Conservation (phyloP, 805 yeast species). For the Spathaspora sp. region DNA sequence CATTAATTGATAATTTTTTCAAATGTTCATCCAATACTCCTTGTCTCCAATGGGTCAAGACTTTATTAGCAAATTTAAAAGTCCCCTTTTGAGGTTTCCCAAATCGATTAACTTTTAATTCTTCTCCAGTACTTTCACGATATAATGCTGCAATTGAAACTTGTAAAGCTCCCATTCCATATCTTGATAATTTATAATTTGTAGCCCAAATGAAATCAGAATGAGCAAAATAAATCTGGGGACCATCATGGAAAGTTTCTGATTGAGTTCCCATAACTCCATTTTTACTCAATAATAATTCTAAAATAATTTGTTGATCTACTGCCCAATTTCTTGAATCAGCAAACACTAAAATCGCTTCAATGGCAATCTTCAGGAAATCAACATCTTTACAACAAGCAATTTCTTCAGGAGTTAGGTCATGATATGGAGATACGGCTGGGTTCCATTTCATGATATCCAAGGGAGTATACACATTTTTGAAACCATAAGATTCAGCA, state of each 20-base stretch:
- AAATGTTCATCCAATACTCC: conserved; percentile 74
- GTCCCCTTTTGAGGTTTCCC: conserved; percentile 92
- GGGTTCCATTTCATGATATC: conserved; percentile 88
- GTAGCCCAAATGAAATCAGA: conserved; percentile 94
- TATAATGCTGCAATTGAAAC: conserved; percentile 82
- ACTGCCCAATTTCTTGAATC: conserved; percentile 93
- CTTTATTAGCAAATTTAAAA: conserved; percentile 77
- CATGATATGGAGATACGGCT: conserved; percentile 80
- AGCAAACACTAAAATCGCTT: conserved; percentile 85
- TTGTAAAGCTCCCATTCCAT: conserved; percentile 94
- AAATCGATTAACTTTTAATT: conserved; percentile 73
- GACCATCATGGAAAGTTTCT: conserved; percentile 70
- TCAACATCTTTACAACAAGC: conserved; percentile 54
- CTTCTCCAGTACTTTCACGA: conserved; percentile 80
- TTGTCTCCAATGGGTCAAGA: conserved; percentile 72
- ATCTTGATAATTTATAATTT: conserved; percentile 73
- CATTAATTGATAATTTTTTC: conserved; percentile 45
- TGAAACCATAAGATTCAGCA: conserved; percentile 80
- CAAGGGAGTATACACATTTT: conserved; percentile 75
- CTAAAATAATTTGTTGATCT: conserved; percentile 86
- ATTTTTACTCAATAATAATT: conserved; percentile 66
- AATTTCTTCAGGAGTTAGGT: conserved; percentile 67
- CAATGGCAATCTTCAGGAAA: conserved; percentile 63
- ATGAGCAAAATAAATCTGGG: conserved; percentile 83
- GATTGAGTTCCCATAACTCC: conserved; percentile 86